Conservation (phyloP, 2,329 filamentous ascomycete species). For the Aspergillus pseudoviridinutans region DNA sequence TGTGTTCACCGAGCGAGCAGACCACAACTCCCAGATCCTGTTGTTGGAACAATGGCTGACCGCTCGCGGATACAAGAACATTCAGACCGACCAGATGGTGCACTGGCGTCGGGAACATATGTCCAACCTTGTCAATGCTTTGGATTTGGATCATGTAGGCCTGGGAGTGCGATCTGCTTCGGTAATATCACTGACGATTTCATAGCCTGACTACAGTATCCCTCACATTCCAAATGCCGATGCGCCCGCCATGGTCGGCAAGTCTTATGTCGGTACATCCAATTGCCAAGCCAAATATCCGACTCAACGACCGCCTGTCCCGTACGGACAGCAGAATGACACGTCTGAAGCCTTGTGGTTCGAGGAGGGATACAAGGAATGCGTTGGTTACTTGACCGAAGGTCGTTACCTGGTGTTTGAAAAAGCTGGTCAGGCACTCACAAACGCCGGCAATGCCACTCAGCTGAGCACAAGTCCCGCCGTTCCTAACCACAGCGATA, state of each 20-base stretch:
- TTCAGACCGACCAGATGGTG: slow-evolving; percentile 43
- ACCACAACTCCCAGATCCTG: slow-evolving; percentile 54
- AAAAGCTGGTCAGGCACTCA: slow-evolving; percentile 42
- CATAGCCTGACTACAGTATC: slow-evolving; percentile 46
- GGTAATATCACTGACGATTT: slow-evolving; percentile 1
- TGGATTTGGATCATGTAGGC: slow-evolving; percentile 41
- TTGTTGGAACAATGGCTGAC: slow-evolving; percentile 52
- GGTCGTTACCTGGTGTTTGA: slow-evolving; percentile 54
- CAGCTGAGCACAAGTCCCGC: slow-evolving; percentile 21
- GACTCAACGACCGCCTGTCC: slow-evolving; percentile 42
- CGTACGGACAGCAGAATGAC: slow-evolving; percentile 44
- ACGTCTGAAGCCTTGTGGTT: slow-evolving; percentile 34
- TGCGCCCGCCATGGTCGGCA: slow-evolving; percentile 42
- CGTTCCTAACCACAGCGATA: slow-evolving; percentile 35
- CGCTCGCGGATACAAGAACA: slow-evolving; percentile 39
- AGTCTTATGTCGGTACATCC: slow-evolving; percentile 45
- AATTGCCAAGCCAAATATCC: slow-evolving; percentile 42
- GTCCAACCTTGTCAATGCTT: slow-evolving; percentile 47
- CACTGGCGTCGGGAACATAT: slow-evolving; percentile 47
- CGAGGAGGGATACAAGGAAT: slow-evolving; percentile 54
- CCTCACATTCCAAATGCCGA: slow-evolving; percentile 45
- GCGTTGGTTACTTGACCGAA: slow-evolving; percentile 52
- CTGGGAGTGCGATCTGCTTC: background rate
- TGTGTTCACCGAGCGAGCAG: slow-evolving; percentile 52
- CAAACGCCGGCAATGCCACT: slow-evolving; percentile 22